Conservation (phyloP, 495 filamentous ascomycete genomes). For the Penicillium bialowiezense region DNA sequence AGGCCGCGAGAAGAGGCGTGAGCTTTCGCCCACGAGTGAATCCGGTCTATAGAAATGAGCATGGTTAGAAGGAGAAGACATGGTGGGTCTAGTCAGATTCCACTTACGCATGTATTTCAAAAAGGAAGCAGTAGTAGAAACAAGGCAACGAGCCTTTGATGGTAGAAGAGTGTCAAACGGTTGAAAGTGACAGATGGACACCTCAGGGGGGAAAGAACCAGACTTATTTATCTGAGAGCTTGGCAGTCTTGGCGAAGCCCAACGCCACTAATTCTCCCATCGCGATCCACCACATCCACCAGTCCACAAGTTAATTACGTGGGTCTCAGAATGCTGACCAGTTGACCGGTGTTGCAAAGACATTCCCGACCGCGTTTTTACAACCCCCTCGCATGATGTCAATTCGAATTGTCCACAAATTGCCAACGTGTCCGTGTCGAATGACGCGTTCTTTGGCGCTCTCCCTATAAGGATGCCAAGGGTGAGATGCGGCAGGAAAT, state of each 20-base stretch:
- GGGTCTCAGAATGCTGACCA: constrained; percentile 1
- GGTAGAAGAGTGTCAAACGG: background rate
- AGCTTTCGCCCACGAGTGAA: constrained; percentile 51
- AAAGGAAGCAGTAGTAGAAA: constrained; percentile 13
- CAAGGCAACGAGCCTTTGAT: constrained; percentile 9
- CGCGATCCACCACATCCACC: background rate
- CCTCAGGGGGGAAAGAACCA: constrained; percentile 1
- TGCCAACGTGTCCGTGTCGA: background rate
- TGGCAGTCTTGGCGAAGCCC: constrained; percentile 6
- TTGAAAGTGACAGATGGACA: background rate
- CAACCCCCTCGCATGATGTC: constrained; percentile 11
- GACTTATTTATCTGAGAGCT: constrained; percentile 7
- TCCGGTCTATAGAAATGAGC: constrained; percentile 31
- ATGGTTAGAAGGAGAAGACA: constrained; percentile 15
- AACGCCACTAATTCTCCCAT: constrained; percentile 1
- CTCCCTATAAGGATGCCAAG: constrained; percentile 15
- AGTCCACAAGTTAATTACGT: background rate
- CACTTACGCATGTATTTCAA: constrained; percentile 46
- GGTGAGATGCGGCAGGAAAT: background rate
- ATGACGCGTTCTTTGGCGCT: constrained; percentile 20
- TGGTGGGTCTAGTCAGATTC: background rate
- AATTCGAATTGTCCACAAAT: background rate
- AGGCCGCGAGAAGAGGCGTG: constrained; percentile 33
- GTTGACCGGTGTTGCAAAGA: background rate
- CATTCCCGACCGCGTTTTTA: background rate